Base-by-base conservation (phyloP, 1,284 basidiomycete species). In the Puccinia coronata region DNA sequence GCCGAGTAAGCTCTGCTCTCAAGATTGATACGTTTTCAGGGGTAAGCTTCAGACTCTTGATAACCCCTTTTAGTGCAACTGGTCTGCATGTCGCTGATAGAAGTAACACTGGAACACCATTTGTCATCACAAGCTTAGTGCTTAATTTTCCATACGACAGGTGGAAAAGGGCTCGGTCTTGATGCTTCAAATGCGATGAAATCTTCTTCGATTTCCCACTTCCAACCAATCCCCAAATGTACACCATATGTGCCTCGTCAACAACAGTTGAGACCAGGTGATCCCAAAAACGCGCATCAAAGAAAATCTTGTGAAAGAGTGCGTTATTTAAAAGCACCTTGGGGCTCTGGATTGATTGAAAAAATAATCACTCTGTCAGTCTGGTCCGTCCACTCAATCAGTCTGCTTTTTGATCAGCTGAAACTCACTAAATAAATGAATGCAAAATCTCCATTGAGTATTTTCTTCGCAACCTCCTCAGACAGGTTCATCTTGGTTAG, bases 171-270 rank as follows among this genome's bases (percentile, higher is more conserved):
- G 34, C 65, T 5, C 65, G 34, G 41, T 69, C 65, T 49, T 39
- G 65, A 25, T 41, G 39, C 28, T 28, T 11, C 28, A 2, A 11
- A 41, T 36, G 65, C 28, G 47, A 18, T 5, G 28, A 36, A 12
- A n/a, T n/a, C 8, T 69, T 41, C 39, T 49, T 41, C 16, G 31
- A 41, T 41, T 34, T 41, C 28, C 65, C 39, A 9, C 39, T 43
- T 43, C 41, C 36, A 11, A 69, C 65, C 23, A 69, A 49, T 34
- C 65, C 65, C 65, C 65, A 69, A n/a, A 14, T 25, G 36, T 69
- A 69, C 28, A 41, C 36, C 65, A 69, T 69, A 16, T 69, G 65
- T 41, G 65, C 65, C 41, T 69, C 36, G 18, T 69, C 65, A 36
- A 69, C 47, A 28, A 69, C 65, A 20, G 23, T 41, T 41, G 41